These are phyloP conservation scores for Tolypocladium capitatum DNA, from an alignment of 2,329 filamentous ascomycete species.

Conservation along the genomic window DNA sequence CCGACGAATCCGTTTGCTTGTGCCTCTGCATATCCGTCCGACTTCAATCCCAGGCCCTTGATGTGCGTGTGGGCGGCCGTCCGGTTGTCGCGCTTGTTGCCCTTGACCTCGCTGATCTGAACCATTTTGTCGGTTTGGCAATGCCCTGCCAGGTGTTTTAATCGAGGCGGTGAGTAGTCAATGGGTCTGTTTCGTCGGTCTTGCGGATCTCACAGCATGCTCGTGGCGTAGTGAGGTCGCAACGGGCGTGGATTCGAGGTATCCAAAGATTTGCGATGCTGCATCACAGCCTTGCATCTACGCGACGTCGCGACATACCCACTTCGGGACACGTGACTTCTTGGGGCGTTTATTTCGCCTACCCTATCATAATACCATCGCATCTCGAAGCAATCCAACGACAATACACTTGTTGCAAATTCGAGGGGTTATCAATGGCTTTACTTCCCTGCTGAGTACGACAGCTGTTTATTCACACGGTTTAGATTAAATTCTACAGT, in stretches of 20 bases:
- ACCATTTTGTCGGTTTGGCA: conserved; percentile 48
- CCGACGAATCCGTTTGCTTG: conserved; percentile 78
- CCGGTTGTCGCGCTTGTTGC: conserved; percentile 86
- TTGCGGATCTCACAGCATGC: neutral
- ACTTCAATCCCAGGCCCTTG: conserved; percentile 77
- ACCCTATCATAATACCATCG: neutral
- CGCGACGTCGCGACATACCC: conserved; percentile 14
- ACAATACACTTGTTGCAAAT: neutral
- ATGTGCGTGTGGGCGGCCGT: conserved; percentile 97
- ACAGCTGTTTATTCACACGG: too few relatives aligned
- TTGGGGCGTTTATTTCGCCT: too few relatives aligned
- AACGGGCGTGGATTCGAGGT: neutral
- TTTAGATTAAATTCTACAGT: too few relatives aligned
- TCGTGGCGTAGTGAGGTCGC: neutral
- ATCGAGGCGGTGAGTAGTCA: conserved; percentile 3
- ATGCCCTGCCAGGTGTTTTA: neutral
- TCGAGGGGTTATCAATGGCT: too few relatives aligned
- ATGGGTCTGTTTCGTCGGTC: neutral
- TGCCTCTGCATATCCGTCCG: conserved; percentile 74
- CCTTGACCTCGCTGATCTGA: conserved; percentile 88
- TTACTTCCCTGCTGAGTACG: too few relatives aligned
- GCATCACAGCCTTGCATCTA: conserved; percentile 14
- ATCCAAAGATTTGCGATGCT: conserved; percentile 17
- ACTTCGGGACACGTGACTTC: conserved; percentile 14
- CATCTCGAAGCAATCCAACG: neutral